Percentiles rank a stretch among this genome's conserved stretches.
Conservation (phyloP, 805 yeast species). For the Brettanomyces naardenensis region DNA sequence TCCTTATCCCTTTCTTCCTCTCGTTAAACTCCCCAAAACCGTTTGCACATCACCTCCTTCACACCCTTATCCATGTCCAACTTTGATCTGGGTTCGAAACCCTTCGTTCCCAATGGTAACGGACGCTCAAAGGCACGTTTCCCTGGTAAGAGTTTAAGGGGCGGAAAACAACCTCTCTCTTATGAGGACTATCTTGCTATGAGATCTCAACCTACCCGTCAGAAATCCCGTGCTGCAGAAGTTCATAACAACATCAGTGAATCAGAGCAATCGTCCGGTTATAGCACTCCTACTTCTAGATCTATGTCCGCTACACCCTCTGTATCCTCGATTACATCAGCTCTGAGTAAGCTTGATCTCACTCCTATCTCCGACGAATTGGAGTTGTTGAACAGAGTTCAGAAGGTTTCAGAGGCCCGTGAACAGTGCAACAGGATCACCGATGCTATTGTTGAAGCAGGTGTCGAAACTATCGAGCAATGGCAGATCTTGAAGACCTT, state of each 20-base stretch:
- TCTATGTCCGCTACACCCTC: conserved; percentile 29
- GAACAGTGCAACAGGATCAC: conserved; percentile 47
- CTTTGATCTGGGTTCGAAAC: conserved; percentile 28
- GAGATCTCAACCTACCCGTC: conserved; percentile 32
- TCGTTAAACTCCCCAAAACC: no score
- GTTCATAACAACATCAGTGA: background rate
- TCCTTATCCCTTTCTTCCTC: no score
- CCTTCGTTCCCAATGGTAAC: conserved; percentile 23
- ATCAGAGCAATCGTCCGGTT: conserved; percentile 4
- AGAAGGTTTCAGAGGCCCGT: conserved; percentile 47
- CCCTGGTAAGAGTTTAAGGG: conserved; percentile 6
- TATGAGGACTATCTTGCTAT: conserved; percentile 39
- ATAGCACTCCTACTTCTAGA: conserved; percentile 20
- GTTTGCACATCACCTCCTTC: no score
- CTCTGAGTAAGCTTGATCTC: conserved; percentile 55
- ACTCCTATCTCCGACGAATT: conserved; percentile 62
- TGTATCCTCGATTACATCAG: conserved; percentile 65
- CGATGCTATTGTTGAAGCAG: conserved; percentile 36
- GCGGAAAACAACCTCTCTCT: conserved; percentile 23
- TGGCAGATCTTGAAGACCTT: conserved; percentile 63
- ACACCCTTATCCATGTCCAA: no score
- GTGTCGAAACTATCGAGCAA: conserved; percentile 41
- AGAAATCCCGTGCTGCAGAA: background rate
- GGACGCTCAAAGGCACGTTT: conserved; percentile 6
- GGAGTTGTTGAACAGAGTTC: conserved; percentile 40